A percentile compares a stretch with the other conserved stretches of the same genome.
Evolutionary conservation across 2,329 filamentous ascomycete species (phyloP).

Genomic region (Penicillium sp.): DNA sequence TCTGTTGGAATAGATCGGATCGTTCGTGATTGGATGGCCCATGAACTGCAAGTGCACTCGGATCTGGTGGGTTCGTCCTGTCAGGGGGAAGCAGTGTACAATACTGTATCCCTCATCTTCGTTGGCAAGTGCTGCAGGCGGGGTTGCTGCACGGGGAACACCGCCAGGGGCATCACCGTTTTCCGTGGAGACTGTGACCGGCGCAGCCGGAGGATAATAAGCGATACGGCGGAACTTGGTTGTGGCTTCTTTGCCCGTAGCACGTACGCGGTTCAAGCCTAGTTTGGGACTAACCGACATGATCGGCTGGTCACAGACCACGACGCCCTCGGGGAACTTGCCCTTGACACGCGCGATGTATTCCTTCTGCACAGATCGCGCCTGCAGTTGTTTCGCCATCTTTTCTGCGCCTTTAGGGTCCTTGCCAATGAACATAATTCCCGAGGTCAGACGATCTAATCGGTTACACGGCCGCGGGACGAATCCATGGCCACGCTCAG

Average conservation of each 20-base stretch:
- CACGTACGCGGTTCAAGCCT: conserved; percentile 88
- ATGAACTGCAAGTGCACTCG: conserved; percentile 92
- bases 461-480: conserved; percentile 77
- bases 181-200: conserved; percentile 23
- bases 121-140: conserved; percentile 37
- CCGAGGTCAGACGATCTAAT: conserved; percentile 89
- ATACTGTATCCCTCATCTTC: conserved; percentile 78
- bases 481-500: conserved; percentile 61
- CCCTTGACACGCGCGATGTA: conserved; percentile 90
- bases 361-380: conserved; percentile 85
- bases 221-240: conserved; percentile 90
- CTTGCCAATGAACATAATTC: conserved; percentile 98
- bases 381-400: conserved; percentile 72
- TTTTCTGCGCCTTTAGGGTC: conserved; percentile 73
- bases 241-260: conserved; percentile 82
- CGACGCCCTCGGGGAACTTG: conserved; percentile 83
- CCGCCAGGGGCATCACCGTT: conserved; percentile 23
- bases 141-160: conserved; percentile 28
- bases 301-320: conserved; percentile 91
- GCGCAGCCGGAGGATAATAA: conserved; percentile 69
- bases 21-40: conserved; percentile 92
- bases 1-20: conserved; percentile 95
- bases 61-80: conserved; percentile 90
- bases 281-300: conserved; percentile 92
- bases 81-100: conserved; percentile 88